Percentiles rank a stretch among this genome's conserved stretches.
phyloP scores from a whole-genome alignment of 2,329 filamentous ascomycete genomes.

The Xylariaceae sp. region DNA sequence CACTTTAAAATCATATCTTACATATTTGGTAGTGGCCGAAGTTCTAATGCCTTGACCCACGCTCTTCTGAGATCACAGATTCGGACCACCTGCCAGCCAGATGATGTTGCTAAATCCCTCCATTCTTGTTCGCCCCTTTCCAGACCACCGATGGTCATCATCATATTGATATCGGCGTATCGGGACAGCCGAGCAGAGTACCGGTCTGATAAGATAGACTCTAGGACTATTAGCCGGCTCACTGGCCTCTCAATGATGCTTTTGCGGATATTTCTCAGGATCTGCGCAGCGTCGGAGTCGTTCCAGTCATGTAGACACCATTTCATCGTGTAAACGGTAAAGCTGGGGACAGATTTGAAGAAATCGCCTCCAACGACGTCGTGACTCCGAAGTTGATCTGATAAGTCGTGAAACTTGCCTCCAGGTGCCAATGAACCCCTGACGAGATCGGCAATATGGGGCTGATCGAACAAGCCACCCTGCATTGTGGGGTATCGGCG shows the following conservation, averaged over 20 bases:
- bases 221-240: constrained; percentile 33
- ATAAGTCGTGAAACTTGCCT: constrained; percentile 32
- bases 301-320: constrained; percentile 40
- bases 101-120: constrained; percentile 22
- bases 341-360: constrained; percentile 29
- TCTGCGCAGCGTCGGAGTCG: constrained; percentile 28
- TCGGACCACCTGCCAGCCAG: constrained; percentile 28
- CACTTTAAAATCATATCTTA: too few species aligned
- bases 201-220: constrained; percentile 32
- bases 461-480: constrained; percentile 33
- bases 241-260: constrained; percentile 24
- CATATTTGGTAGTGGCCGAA: too few species aligned
- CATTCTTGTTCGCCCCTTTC: constrained; percentile 31
- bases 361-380: constrained; percentile 36
- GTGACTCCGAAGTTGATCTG: constrained; percentile 20
- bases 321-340: constrained; percentile 31
- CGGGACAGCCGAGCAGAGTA: constrained; percentile 27
- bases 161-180: constrained; percentile 40
- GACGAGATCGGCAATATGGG: constrained; percentile 31
- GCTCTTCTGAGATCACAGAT: constrained; percentile 20
- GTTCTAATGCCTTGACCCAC: constrained; percentile 22
- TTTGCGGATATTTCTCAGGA: constrained; percentile 27
- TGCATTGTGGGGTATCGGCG: constrained; percentile 26
- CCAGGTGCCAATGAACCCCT: constrained; percentile 22
- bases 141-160: constrained; percentile 30